Conservation (phyloP, 768 basidiomycete species). For the Mycena olivaceomarginata region DNA sequence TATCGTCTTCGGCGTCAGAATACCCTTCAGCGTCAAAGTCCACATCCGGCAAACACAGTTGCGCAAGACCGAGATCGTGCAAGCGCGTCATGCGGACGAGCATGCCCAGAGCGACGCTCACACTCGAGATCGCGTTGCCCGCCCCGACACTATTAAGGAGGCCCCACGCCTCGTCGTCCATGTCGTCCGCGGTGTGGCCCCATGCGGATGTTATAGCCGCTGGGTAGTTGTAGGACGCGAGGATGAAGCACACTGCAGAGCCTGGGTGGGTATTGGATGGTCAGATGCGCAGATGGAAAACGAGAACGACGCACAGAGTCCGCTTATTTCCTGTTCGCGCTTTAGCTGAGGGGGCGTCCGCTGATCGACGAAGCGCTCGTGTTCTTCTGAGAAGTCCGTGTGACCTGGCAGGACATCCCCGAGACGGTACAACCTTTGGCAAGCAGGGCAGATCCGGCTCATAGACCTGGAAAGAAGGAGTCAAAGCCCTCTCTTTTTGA, state of each 20-base stretch:
- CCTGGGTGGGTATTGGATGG: slow-evolving; percentile 62
- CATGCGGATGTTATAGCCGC: slow-evolving; percentile 79
- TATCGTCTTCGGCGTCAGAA: not conserved
- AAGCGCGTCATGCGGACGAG: slow-evolving; percentile 86
- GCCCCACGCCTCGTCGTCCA: slow-evolving; percentile 80
- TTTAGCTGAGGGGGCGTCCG: slow-evolving; percentile 62
- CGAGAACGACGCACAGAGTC: slow-evolving; percentile 75
- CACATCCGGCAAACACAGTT: slow-evolving; percentile 68
- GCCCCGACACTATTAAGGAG: slow-evolving; percentile 69
- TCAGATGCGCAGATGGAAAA: not conserved
- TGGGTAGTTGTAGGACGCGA: slow-evolving; percentile 81
- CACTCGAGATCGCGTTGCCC: slow-evolving; percentile 58
- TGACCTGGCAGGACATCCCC: slow-evolving; percentile 79
- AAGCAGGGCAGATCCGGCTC: slow-evolving; percentile 86
- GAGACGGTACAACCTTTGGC: slow-evolving; percentile 81
- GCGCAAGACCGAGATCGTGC: slow-evolving; percentile 83
- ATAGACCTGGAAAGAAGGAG: slow-evolving; percentile 50
- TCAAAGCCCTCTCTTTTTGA: not conserved
- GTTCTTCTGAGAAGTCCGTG: slow-evolving; percentile 49
- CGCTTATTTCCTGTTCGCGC: slow-evolving; percentile 84
- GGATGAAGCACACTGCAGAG: slow-evolving; percentile 85
- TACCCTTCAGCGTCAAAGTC: not conserved
- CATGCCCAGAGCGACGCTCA: slow-evolving; percentile 70
- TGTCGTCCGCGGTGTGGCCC: slow-evolving; percentile 82
- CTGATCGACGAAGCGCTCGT: slow-evolving; percentile 28